These are phyloP conservation scores for Phytopythium sindhum DNA, from an alignment of 352 stramenopile species.

Conservation along the genomic window DNA sequence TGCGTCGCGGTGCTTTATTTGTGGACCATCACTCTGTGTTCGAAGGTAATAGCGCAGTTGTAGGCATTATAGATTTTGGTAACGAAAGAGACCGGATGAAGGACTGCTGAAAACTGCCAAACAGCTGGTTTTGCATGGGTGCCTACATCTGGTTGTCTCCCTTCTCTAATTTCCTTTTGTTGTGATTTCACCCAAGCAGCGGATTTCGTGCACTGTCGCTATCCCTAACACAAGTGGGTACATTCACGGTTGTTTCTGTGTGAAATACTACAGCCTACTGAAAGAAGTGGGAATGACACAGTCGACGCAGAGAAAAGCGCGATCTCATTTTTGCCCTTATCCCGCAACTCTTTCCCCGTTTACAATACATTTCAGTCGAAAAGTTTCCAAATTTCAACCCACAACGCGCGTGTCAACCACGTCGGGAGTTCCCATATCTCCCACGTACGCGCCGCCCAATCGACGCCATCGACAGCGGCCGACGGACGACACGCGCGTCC, in stretches of 20 bases:
- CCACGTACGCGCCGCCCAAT: not conserved
- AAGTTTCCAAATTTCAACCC: not conserved
- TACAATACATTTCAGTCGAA: not conserved
- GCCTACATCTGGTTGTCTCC: too few relatives aligned
- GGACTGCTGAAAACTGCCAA: too few relatives aligned
- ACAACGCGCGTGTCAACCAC: not conserved
- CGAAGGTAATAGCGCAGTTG: too few relatives aligned
- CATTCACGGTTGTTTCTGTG: not conserved
- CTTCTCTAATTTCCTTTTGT: too few relatives aligned
- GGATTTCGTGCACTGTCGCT: not conserved
- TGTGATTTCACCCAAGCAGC: not conserved
- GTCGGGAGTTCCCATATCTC: not conserved
- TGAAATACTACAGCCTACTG: not conserved
- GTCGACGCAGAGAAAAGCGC: not conserved
- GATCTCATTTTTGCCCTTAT: not conserved
- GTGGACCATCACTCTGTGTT: not conserved
- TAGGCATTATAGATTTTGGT: too few relatives aligned
- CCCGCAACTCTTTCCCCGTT: not conserved
- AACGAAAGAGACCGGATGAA: too few relatives aligned
- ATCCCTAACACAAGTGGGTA: not conserved
- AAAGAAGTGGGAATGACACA: not conserved
- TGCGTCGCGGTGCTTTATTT: too few relatives aligned
- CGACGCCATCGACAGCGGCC: not conserved
- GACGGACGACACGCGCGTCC: not conserved
- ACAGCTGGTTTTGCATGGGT: too few relatives aligned